phyloP scores from a whole-genome alignment of 1,284 basidiomycete genomes.

The Moesziomyces antarcticus region DNA sequence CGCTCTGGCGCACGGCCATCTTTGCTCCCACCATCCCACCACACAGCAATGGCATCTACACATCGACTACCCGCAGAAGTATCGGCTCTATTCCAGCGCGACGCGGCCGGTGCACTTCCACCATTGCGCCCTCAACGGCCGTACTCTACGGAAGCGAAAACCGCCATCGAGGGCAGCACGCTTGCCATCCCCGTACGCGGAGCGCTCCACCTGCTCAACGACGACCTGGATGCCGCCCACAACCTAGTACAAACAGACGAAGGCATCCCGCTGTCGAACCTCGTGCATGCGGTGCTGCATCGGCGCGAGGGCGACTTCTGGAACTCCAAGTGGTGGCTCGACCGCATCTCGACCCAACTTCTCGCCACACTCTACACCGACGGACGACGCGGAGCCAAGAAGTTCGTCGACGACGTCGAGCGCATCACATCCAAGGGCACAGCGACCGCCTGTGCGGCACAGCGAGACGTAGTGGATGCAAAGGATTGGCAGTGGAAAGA shows the following conservation, averaged over 20 bases:
- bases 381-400: conserved; percentile 26
- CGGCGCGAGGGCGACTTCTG: conserved; percentile 53
- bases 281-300: conserved; percentile 53
- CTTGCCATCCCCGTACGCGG: conserved; percentile 16
- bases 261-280: conserved; percentile 26
- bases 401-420: conserved; percentile 50
- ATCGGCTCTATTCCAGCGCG: conserved; percentile 9
- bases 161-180: conserved; percentile 18
- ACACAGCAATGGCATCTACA: too few relatives aligned
- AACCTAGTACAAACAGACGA: conserved; percentile 50
- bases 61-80: neutral
- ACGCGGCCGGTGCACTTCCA: conserved; percentile 13
- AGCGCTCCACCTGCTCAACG: conserved; percentile 52
- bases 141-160: conserved; percentile 12
- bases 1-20: too few relatives aligned
- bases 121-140: conserved; percentile 33
- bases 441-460: conserved; percentile 44
- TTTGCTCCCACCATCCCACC: too few relatives aligned
- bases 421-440: conserved; percentile 34
- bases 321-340: conserved; percentile 58
- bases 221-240: conserved; percentile 49
- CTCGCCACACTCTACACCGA: conserved; percentile 21
- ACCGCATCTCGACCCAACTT: conserved; percentile 38
- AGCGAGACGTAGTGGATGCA: conserved; percentile 24
- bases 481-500: conserved; percentile 48